These are phyloP conservation scores for Saccharomyces hybrid DNA, from an alignment of 1,139 yeast genomes.

Conservation along the genomic window DNA sequence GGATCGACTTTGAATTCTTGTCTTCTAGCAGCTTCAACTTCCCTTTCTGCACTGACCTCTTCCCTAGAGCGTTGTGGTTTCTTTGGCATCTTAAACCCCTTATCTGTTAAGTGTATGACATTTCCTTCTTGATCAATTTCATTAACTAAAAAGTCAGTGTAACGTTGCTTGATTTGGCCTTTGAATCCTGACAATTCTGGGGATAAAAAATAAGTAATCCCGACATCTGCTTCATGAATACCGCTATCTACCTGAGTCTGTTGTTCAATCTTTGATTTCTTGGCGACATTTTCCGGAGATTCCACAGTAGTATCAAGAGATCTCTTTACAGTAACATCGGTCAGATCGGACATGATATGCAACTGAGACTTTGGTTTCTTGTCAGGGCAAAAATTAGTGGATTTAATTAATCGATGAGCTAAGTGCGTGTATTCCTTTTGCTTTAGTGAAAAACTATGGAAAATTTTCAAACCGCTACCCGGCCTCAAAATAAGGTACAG, in stretches of 20 bases:
- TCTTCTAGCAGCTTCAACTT: conserved; percentile 36
- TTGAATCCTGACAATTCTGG: conserved; percentile 52
- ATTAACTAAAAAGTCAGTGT: conserved; percentile 91
- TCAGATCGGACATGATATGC: neutral
- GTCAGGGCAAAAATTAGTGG: too few species aligned
- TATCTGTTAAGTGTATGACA: conserved; percentile 69
- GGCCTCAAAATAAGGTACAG: neutral
- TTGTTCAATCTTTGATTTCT: conserved; percentile 10
- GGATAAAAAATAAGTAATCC: conserved; percentile 66
- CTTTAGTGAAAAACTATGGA: neutral
- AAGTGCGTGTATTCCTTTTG: neutral
- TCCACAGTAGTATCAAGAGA: conserved; percentile 5
- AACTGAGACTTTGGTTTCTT: neutral
- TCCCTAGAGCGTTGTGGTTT: conserved; percentile 44
- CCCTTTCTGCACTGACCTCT: conserved; percentile 36
- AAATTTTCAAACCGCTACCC: neutral
- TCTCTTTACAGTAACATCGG: conserved; percentile 6
- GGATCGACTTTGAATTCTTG: conserved; percentile 43
- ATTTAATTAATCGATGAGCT: neutral
- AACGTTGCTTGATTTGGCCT: conserved; percentile 79
- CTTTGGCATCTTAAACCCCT: conserved; percentile 51
- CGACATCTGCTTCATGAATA: conserved; percentile 63
- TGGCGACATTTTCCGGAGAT: conserved; percentile 1
- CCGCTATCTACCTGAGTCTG: conserved; percentile 11
- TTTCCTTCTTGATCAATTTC: conserved; percentile 65